Evolutionary conservation across 192 early-diverging fungal species (phyloP), one percentile per base, ranked within the genome.

Genomic region (Coemansia erecta): DNA sequence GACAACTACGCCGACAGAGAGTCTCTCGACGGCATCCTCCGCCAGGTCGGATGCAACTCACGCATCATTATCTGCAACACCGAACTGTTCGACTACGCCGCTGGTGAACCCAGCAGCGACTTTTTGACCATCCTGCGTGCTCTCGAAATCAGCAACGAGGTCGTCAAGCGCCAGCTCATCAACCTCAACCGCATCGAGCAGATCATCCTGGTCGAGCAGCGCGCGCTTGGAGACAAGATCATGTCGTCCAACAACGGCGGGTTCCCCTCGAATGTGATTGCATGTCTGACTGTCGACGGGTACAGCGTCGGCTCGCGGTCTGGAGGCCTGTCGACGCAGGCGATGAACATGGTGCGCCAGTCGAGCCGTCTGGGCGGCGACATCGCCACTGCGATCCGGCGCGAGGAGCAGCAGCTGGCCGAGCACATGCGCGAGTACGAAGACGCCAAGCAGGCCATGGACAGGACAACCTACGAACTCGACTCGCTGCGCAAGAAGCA

Each of bases 101-200:
- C 31, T 15, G 88, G 85, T 23, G 88, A 92, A 57, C 89, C 91
- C 8, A 71, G 77, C 24, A 12, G 54, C 17, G 11, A 65, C n/a
- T 86, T 70, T 53, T 31, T 86, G 28, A 91, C 89, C 0, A 83
- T 91, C 4, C 69, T 91, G 42, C 80, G 87, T 6, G 81, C 70
- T 0, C 61, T 91, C 18, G 61, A 87, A 5, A 77, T 90, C 52
- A 73, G 77, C 21, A 63, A 88, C 44, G 87, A 92, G 53, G 75
- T 84, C 51, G 91, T 91, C 8, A 89, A 88, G 50, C 85, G 88
- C 9, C 81, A 87, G 56, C 70, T 92, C 35, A 89, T 92, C 61
- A 86, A 85, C 22, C 67, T 81, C 23, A 81, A 80, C 50, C 63
- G 64, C 24, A 90, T 91, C 43, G 89, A 92, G 61, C 82, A 85